Base-by-base conservation (phyloP, 2,329 filamentous ascomycete genomes). In the Apiospora sp. region DNA sequence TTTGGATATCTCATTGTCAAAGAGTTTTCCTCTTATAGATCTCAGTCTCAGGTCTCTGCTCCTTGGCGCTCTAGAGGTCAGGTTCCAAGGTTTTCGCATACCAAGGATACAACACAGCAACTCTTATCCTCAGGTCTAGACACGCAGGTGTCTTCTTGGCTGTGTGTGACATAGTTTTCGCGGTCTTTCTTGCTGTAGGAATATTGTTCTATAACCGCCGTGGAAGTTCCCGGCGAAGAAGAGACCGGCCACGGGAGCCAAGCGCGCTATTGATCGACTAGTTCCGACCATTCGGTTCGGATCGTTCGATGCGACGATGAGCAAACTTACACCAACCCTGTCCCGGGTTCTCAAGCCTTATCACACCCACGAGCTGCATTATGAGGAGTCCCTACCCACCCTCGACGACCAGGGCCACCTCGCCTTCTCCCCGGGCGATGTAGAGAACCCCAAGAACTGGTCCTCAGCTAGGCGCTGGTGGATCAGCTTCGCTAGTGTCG, bases 381-480 rank as follows among this genome's bases (percentile, higher is more conserved):
- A 49, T 16, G 67, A 69, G 14, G 67, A 69, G 44, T 34, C 67
- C 8, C 27, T 78, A 1, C 84, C 86, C 4, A 83, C 83, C 72
- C 79, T 90, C 34, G 86, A 90, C 77, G 77, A 83, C 46, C 75
- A 87, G 70, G 88, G 88, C 48, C 82, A 86, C 71, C 79, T 90
- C 75, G 85, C 86, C 76, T 90, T 90, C 74, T 79, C 80, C 7
- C 84, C 84, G 0, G 81, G 81, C 34, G 89, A 90, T 75, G 81
- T 88, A 72, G 85, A 88, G 75, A 85, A 87, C 79, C 83, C 87
- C 68, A 75, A 85, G 75, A 84, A 87, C 80, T 89, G 87, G 86
- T 82, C 82, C 12, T 77, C 71, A 0, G 48, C 75, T 2, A 80
- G 85, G n/a, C 80, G 84, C 41, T 80, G 81, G 75, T 81, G 78